Evolutionary conservation across 2,329 filamentous ascomycete species (phyloP).

Genomic region (Pseudocercospora macadamiae): DNA sequence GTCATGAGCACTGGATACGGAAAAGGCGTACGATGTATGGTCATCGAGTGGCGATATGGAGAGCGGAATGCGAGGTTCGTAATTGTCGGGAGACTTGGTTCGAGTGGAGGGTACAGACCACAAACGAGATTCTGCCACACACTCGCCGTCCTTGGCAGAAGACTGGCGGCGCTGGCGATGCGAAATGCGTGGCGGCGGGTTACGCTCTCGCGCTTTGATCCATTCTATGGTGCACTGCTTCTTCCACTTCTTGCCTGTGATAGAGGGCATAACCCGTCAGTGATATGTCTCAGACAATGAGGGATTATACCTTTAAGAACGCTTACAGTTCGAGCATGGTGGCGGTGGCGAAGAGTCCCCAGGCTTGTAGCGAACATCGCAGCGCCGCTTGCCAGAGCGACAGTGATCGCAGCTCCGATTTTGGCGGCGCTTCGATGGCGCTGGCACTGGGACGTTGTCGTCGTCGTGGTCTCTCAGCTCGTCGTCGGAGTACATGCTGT

Average conservation of each 20-base stretch:
- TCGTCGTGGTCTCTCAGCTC: constrained; percentile 3
- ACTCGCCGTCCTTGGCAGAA: background rate
- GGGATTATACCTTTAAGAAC: too few species aligned
- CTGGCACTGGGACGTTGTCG: background rate
- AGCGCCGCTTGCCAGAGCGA: constrained; percentile 18
- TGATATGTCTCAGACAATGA: too few species aligned
- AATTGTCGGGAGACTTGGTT: background rate
- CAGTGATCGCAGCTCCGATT: constrained; percentile 23
- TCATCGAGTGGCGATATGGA: background rate
- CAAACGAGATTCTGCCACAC: background rate
- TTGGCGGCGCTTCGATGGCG: constrained; percentile 16
- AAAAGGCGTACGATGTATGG: background rate
- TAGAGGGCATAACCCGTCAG: too few species aligned
- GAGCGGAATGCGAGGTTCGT: too few species aligned
- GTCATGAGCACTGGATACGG: background rate
- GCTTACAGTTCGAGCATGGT: constrained; percentile 20
- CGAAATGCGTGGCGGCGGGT: background rate
- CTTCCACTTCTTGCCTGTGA: constrained; percentile 21
- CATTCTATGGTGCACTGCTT: constrained; percentile 21
- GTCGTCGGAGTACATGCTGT: constrained; percentile 14
- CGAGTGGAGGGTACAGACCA: background rate
- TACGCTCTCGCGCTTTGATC: constrained; percentile 14
- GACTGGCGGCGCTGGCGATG: constrained; percentile 6
- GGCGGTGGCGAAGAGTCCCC: constrained; percentile 11
- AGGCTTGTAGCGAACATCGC: constrained; percentile 13